Evolutionary conservation across 129 eudicot genomes (phyloP), one percentile per base, ranked within the genome.

Genomic region (Mikania micrantha): DNA sequence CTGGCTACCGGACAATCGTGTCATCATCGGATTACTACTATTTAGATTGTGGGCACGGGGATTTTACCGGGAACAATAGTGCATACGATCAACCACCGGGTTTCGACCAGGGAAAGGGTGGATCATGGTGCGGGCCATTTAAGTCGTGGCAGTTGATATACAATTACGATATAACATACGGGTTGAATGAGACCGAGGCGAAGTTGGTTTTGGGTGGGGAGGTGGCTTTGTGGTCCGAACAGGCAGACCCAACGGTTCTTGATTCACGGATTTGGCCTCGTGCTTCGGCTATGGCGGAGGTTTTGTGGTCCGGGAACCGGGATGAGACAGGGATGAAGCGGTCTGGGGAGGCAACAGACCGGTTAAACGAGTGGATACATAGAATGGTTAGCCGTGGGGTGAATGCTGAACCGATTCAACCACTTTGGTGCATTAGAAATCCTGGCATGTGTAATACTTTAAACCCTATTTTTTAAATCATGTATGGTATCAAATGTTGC

Each of bases 61-160:
- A 76, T 58, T 93, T 88, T n/a, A 75, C 87, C 2, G 96, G 98
- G 16, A 93, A 93, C 34, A 73, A 86, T 31, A 86, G 90, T 25
- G 50, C 21, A 47, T 84, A 86, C 25, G 70, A 78, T 63, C 77
- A 70, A 77, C 82, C 85, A 9, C 90, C 87, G 0, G 95, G 91
- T 17, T 47, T 72, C 5, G 79, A 81, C 0, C 95, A 78, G 25
- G 64, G 75, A 49, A 56, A 81, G 8, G 95, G 96, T 0, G 96
- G 96, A 4, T 93, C 98, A 3, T 93, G 98, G 98, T 93, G 98
- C 20, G 88, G 87, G 3, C 98, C 98, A 3, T 88, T 88, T 16
- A 93, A 93, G 75, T 75, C 96, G 15, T 93, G 98, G 98, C 96
- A 93, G 60, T 66, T 70, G 21, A 86, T 93, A 27, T 93, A 93